Evolutionary conservation across 2,329 filamentous ascomycete species (phyloP).

Genomic region (Dichotomopilus funicola): DNA sequence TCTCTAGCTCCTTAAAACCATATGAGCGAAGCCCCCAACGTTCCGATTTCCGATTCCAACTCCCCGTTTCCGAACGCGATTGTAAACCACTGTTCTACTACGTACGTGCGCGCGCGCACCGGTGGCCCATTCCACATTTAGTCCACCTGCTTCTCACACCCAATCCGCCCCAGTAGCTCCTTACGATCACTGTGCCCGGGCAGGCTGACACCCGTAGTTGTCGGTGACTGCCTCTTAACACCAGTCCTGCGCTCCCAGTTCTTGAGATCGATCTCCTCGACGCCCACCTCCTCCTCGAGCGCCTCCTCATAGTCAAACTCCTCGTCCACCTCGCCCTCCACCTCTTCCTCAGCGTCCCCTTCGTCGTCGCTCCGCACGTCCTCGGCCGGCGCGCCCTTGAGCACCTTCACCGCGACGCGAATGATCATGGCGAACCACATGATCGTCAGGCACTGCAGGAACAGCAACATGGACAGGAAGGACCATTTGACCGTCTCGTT

Average conservation of each 20-base stretch:
- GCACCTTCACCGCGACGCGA: conserved; percentile 71
- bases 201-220: conserved; percentile 54
- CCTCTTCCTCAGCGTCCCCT: conserved; percentile 57
- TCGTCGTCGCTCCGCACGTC: conserved; percentile 86
- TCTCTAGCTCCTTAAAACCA: too few species aligned
- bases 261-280: conserved; percentile 62
- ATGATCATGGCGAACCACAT: conserved; percentile 87
- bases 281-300: conserved; percentile 69
- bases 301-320: conserved; percentile 50
- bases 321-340: conserved; percentile 51
- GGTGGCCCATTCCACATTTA: conserved; percentile 21
- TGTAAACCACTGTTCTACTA: too few species aligned
- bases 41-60: too few species aligned
- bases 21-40: too few species aligned
- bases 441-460: conserved; percentile 72
- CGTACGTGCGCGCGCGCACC: too few species aligned
- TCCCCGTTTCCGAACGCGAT: too few species aligned
- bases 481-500: conserved; percentile 65
- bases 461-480: conserved; percentile 71
- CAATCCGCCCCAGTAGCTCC: conserved; percentile 73
- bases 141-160: conserved; percentile 69
- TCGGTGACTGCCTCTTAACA: conserved; percentile 46
- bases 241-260: conserved; percentile 53
- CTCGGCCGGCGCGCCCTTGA: conserved; percentile 71
- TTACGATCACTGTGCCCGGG: conserved; percentile 69